A percentile compares a stretch with the other conserved stretches of the same genome.
phyloP scores from a whole-genome alignment of 768 basidiomycete species.

The Termitomyces sp. region DNA sequence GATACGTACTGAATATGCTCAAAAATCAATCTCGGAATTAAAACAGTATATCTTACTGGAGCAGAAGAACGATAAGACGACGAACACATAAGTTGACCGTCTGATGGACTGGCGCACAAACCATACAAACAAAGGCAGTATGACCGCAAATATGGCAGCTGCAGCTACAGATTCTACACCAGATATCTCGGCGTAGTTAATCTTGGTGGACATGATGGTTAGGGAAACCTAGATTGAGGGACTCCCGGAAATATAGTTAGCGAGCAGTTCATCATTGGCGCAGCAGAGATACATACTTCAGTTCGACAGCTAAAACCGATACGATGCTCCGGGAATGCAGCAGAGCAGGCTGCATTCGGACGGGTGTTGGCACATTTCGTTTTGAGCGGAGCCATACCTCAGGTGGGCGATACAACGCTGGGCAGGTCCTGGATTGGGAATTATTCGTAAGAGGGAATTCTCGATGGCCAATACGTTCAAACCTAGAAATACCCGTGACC shows the following conservation, averaged over 20 bases:
- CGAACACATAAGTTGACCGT: slow-evolving; percentile 27
- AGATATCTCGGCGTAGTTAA: slow-evolving; percentile 27
- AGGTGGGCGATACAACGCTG: not conserved
- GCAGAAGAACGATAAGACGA: slow-evolving; percentile 31
- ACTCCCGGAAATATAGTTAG: not conserved
- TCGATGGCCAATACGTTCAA: not conserved
- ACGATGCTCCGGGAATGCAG: not conserved
- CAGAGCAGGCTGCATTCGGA: not conserved
- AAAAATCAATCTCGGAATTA: not conserved
- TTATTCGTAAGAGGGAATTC: not conserved
- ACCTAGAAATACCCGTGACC: not conserved
- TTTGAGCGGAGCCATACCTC: too few relatives aligned
- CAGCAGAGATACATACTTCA: not conserved
- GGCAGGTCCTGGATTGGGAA: not conserved
- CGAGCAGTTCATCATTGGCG: not conserved
- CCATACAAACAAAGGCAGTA: slow-evolving; percentile 21
- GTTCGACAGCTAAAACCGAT: not conserved
- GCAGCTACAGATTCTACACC: slow-evolving; percentile 30
- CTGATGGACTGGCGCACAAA: slow-evolving; percentile 24
- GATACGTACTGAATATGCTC: slow-evolving; percentile 28
- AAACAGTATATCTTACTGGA: slow-evolving; percentile 21
- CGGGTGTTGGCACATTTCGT: not conserved
- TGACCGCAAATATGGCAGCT: slow-evolving; percentile 27
- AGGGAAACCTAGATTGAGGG: not conserved
- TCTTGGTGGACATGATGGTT: not conserved